Evolutionary conservation across 805 yeast genomes (phyloP).

Genomic region (Isabelozyma rhagii): DNA sequence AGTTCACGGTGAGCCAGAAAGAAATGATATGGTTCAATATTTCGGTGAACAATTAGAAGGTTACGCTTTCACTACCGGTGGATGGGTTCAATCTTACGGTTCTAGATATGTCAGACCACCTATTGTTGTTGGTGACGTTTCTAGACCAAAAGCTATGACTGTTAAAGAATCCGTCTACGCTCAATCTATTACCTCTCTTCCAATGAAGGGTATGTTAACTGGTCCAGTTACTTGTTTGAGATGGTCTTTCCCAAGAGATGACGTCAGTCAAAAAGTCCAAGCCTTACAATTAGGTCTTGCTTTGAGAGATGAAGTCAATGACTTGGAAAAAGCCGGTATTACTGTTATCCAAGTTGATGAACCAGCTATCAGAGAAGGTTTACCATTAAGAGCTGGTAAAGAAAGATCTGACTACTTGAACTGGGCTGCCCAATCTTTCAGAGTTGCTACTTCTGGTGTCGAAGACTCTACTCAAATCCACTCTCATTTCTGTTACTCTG

Average conservation of each 20-base stretch:
- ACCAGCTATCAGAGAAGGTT: constrained; percentile 99
- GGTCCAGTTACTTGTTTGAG: constrained; percentile 99
- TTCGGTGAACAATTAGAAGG: constrained; percentile 99
- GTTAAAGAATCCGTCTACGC: constrained; percentile 99
- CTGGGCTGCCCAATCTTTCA: constrained; percentile 99
- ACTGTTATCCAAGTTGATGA: constrained; percentile 98
- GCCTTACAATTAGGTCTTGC: constrained; percentile 97
- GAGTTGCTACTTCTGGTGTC: constrained; percentile 99
- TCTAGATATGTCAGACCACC: constrained; percentile 99
- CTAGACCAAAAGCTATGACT: constrained; percentile 98
- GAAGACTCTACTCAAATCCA: constrained; percentile 94
- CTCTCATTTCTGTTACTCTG: constrained; percentile 99
- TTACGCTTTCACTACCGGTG: constrained; percentile 96
- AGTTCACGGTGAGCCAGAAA: constrained; percentile 99
- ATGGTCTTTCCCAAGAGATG: constrained; percentile 99
- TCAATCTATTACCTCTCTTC: constrained; percentile 91
- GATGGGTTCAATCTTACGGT: constrained; percentile 99
- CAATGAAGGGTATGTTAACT: constrained; percentile 99
- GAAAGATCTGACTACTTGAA: constrained; percentile 94
- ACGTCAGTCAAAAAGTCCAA: constrained; percentile 87
- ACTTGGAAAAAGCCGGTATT: constrained; percentile 97
- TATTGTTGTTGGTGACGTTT: constrained; percentile 97
- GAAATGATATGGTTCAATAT: constrained; percentile 99
- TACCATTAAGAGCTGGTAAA: constrained; percentile 96
- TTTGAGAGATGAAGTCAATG: constrained; percentile 96